Evolutionary conservation across 2,329 filamentous ascomycete genomes (phyloP), one percentile per base, ranked within the genome.

Genomic region (Fusarium verrucosum): DNA sequence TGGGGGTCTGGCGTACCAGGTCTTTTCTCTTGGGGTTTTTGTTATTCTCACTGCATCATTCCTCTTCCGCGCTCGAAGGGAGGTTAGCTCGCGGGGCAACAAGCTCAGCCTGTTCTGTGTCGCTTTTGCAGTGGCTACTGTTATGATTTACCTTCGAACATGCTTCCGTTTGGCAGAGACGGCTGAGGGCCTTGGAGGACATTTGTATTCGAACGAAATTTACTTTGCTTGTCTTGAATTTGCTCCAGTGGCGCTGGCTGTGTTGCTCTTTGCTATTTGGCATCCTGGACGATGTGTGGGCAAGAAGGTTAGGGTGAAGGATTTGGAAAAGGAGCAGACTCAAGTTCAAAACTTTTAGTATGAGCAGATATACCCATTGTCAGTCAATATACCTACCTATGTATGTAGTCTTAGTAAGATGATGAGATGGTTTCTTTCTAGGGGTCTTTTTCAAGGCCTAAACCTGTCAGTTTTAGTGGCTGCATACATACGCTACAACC

Each of bases 161-260:
- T 79, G 77, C 46, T 86, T 86, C 58, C 72, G 84, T 38, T 72
- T 86, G n/a, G 81, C 82, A 2, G 84, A 87, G 72, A 86, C 83
- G 1, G 78, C 80, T 0, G 72, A 85, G 62, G 83, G 83, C 0
- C 66, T 86, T 4, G 75, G 75, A 42, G 76, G 80, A 0, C 71
- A 77, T 35, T 68, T 85, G 11, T 80, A 78, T 43, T 80, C 78
- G 2, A 78, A 83, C 69, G 83, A 86, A 72, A 79, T 78, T 2
- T 85, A 77, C 67, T 86, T 86, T 74, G 82, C 80, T 2, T 80
- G 77, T 35, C 72, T 86, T 37, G 84, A 87, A 62, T 86, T 85
- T 71, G 79, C 79, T 45, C 83, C 83, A 1, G 78, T 87, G n/a
- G 80, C 81, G 1, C 60, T 83, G 19, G 82, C 83, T 0, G 78